These are phyloP conservation scores for Candida golubevii DNA, from an alignment of 805 yeast species.

Conservation along the genomic window DNA sequence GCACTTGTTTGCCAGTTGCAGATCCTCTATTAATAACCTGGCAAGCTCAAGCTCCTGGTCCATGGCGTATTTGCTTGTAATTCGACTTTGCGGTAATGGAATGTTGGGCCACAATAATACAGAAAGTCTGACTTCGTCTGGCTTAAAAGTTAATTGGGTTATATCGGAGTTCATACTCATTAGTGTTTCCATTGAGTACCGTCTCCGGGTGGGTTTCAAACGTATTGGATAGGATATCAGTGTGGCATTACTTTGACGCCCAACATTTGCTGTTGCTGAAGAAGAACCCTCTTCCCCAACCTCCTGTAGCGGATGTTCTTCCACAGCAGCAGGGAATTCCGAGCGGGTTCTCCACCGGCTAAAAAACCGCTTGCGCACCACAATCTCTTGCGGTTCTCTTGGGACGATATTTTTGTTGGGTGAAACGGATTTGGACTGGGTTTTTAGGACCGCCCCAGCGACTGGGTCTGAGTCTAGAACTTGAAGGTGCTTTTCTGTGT, in stretches of 20 bases:
- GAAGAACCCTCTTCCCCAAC: slow-evolving; percentile 1
- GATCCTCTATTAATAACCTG: slow-evolving; percentile 1
- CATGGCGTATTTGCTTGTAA: slow-evolving; percentile 2
- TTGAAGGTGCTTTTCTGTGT: background rate
- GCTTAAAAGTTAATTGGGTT: slow-evolving; percentile 1
- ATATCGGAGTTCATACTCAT: slow-evolving; percentile 1
- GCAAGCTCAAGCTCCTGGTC: slow-evolving; percentile 5
- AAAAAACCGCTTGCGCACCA: slow-evolving; percentile 4
- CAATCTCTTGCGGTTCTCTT: background rate
- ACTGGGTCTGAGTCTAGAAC: background rate
- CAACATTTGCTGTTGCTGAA: slow-evolving; percentile 4
- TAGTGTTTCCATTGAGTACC: slow-evolving; percentile 4
- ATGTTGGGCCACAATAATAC: slow-evolving; percentile 4
- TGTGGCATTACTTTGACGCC: background rate
- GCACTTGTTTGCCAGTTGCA: slow-evolving; percentile 2
- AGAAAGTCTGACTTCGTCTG: slow-evolving; percentile 9
- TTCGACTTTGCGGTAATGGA: background rate
- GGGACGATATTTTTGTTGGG: background rate
- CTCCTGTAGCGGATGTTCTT: background rate
- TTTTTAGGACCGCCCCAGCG: background rate
- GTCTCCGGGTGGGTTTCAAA: background rate
- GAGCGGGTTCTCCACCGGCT: slow-evolving; percentile 5
- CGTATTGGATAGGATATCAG: background rate
- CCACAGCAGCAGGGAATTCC: background rate
- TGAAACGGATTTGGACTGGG: background rate